Base-by-base conservation (phyloP, 768 basidiomycete species). In the Grammothele lineata region DNA sequence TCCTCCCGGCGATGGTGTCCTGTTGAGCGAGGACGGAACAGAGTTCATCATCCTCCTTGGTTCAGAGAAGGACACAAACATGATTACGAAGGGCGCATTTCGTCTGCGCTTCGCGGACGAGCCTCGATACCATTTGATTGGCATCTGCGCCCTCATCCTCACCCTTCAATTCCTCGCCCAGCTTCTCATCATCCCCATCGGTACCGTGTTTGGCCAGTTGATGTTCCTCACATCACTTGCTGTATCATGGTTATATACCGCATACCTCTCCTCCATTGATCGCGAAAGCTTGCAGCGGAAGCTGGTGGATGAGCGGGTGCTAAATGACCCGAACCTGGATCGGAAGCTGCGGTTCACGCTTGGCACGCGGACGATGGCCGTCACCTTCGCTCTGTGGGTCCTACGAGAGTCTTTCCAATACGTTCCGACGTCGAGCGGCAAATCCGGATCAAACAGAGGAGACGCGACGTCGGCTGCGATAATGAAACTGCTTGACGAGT, bases 381-480 rank as follows among this genome's bases (percentile, higher is more conserved):
- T 27, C 7, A 33, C 45, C 33, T 50, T 50, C 34, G 39, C 39
- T 15, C 6, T 43, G 21, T 39, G 45, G 24, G 23, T 40, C 8
- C 39, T 50, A 4, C n/a, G n/a, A n/a, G n/a, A n/a, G n/a, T n/a
- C n/a, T n/a, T n/a, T n/a, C n/a, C n/a, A n/a, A n/a, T n/a, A n/a
- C n/a, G n/a, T n/a, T n/a, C n/a, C n/a, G n/a, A n/a, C n/a, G n/a
- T n/a, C n/a, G n/a, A n/a, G n/a, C n/a, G n/a, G n/a, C n/a, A n/a
- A n/a, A n/a, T n/a, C n/a, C n/a, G n/a, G n/a, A n/a, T n/a, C n/a
- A n/a, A n/a, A n/a, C n/a, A n/a, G n/a, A n/a, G 4, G 7, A 21
- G 12, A 18, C 7, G 22, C 27, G 11, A 30, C 30, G 21, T 5
- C 5, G 34, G 4, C 4, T 1, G 35, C 19, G 18, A n/a, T 43